Conservation (phyloP, 768 basidiomycete genomes). For the Daedaleopsis sinensis region DNA sequence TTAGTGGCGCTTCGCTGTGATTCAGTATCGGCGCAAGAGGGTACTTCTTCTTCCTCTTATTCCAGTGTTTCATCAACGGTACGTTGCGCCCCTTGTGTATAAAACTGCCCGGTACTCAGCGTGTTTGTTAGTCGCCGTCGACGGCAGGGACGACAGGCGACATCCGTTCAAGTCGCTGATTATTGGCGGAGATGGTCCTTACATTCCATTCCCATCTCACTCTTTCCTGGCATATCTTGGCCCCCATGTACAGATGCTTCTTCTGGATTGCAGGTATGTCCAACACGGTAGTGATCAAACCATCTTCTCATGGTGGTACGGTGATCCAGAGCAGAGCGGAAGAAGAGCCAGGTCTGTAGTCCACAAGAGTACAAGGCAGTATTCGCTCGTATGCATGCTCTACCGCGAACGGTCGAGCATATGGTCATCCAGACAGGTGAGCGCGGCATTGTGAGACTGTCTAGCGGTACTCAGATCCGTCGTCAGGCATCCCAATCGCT, state of each 20-base stretch:
- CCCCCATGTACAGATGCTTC: slow-evolving; percentile 71
- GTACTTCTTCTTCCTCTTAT: slow-evolving; percentile 92
- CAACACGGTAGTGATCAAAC: neutral
- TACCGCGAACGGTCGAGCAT: slow-evolving; percentile 78
- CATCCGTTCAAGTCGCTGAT: slow-evolving; percentile 76
- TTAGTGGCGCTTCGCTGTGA: no score
- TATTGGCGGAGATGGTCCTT: slow-evolving; percentile 76
- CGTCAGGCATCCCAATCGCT: slow-evolving; percentile 74
- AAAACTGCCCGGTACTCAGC: slow-evolving; percentile 4
- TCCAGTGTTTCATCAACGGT: slow-evolving; percentile 92
- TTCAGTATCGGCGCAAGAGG: slow-evolving; percentile 78
- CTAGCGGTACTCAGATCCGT: neutral
- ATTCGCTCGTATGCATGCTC: slow-evolving; percentile 58
- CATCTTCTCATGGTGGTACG: neutral
- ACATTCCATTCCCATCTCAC: slow-evolving; percentile 79
- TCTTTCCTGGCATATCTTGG: slow-evolving; percentile 82
- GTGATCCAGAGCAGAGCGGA: slow-evolving; percentile 75
- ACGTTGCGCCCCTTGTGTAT: slow-evolving; percentile 9
- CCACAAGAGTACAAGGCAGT: slow-evolving; percentile 69
- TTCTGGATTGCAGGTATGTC: slow-evolving; percentile 81
- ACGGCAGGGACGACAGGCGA: slow-evolving; percentile 69
- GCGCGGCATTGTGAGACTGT: neutral
- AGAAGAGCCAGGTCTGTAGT: slow-evolving; percentile 81
- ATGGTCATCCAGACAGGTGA: slow-evolving; percentile 80
- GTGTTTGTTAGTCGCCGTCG: slow-evolving; percentile 57